These are phyloP conservation scores for Gomphus bonarii DNA, from an alignment of 1,284 basidiomycete species.

Conservation along the genomic window DNA sequence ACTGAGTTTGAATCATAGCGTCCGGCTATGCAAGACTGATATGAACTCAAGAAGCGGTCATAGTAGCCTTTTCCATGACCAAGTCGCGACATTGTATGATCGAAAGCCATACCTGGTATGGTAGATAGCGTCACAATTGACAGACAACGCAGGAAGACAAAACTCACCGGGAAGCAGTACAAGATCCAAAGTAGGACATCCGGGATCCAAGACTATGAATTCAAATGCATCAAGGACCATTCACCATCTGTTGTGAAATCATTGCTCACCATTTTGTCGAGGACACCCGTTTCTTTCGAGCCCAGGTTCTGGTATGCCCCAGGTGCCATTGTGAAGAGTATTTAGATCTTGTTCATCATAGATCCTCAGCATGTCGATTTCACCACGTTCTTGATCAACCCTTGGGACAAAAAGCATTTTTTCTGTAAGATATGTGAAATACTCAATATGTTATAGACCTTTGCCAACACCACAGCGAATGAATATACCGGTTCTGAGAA, in stretches of 20 bases:
- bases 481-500: slow-evolving; percentile 37
- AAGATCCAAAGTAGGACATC: slow-evolving; percentile 42
- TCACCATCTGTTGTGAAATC: background rate
- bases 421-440: slow-evolving; percentile 27
- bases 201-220: slow-evolving; percentile 32
- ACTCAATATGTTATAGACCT: background rate
- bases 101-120: slow-evolving; percentile 61
- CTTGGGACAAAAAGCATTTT: slow-evolving; percentile 65
- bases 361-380: slow-evolving; percentile 60
- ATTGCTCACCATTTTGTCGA: slow-evolving; percentile 40
- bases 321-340: slow-evolving; percentile 45
- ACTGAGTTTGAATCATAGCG: background rate
- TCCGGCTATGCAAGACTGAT: slow-evolving; percentile 18
- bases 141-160: background rate
- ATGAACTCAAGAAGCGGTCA: slow-evolving; percentile 56
- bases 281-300: slow-evolving; percentile 30
- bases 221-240: slow-evolving; percentile 2
- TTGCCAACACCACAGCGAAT: background rate
- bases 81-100: slow-evolving; percentile 54
- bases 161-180: slow-evolving; percentile 58
- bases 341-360: slow-evolving; percentile 48
- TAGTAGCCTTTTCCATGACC: slow-evolving; percentile 79
- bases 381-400: slow-evolving; percentile 33
- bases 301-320: slow-evolving; percentile 67
- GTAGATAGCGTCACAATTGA: background rate